These are phyloP conservation scores for Phytophthora crassamura DNA, from an alignment of 352 stramenopile genomes.

Conservation along the genomic window DNA sequence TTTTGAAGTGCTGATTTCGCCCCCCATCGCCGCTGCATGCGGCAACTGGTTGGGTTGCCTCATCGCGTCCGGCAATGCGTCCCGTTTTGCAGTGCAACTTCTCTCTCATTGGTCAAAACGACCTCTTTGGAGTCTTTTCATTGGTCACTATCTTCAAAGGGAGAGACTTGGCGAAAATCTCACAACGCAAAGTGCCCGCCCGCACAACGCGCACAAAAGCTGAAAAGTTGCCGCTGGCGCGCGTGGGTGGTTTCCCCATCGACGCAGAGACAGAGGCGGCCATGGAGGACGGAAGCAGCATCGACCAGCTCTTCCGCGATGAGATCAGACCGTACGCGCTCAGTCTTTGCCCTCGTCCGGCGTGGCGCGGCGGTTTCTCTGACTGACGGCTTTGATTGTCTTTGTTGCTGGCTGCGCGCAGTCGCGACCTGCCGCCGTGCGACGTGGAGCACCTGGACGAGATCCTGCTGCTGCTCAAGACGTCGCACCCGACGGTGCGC, in stretches of 20 bases:
- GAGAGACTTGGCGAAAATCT: constrained; percentile 20
- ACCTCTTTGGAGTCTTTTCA: not conserved
- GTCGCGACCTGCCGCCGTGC: constrained; percentile 66
- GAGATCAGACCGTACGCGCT: constrained; percentile 65
- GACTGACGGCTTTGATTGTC: constrained; percentile 23
- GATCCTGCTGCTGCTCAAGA: constrained; percentile 68
- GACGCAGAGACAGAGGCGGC: not conserved
- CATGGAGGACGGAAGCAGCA: constrained; percentile 49
- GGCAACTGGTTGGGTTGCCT: constrained; percentile 19
- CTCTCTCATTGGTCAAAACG: constrained; percentile 30
- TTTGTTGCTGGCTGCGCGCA: constrained; percentile 23
- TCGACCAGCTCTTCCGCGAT: constrained; percentile 58
- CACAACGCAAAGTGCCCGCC: constrained; percentile 20
- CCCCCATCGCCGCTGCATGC: constrained; percentile 25
- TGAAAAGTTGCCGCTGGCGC: constrained; percentile 36
- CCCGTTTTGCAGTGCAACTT: not conserved
- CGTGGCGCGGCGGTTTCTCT: constrained; percentile 11
- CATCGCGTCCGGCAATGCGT: no score
- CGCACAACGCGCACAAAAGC: constrained; percentile 20
- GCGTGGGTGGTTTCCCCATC: constrained; percentile 16
- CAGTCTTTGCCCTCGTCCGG: constrained; percentile 7
- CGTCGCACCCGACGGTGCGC: constrained; percentile 61
- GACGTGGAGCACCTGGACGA: constrained; percentile 74
- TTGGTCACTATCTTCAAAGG: constrained; percentile 34
- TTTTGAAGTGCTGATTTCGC: no score